phyloP scores from a whole-genome alignment of 2,329 filamentous ascomycete genomes.

The Aureobasidium uvarum region DNA sequence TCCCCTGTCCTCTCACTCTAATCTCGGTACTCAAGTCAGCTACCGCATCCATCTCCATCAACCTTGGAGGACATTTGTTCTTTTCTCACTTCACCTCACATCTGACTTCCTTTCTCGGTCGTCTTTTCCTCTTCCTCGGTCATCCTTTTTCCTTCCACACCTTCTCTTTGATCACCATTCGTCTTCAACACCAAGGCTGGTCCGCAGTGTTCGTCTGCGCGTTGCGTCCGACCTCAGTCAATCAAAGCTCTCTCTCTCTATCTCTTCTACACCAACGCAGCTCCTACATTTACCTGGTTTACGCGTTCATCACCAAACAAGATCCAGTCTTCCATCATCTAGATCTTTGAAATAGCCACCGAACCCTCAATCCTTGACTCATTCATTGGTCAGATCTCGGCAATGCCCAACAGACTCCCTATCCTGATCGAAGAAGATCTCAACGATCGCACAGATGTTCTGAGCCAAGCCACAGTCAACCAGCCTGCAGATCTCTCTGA shows the following conservation, averaged over 20 bases:
- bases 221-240: neutral
- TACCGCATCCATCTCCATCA: too few species aligned
- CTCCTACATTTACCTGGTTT: neutral
- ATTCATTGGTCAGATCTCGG: too few species aligned
- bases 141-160: neutral
- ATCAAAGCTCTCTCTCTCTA: neutral
- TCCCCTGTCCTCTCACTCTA: too few species aligned
- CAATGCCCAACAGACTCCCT: too few species aligned
- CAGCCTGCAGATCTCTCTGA: neutral
- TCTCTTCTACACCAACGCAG: neutral
- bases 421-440: too few species aligned
- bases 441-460: neutral
- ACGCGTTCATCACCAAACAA: neutral
- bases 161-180: neutral
- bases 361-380: too few species aligned
- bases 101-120: too few species aligned
- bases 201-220: neutral
- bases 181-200: neutral
- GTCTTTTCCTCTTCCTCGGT: too few species aligned
- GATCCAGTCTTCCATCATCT: neutral
- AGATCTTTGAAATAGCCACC: neutral
- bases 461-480: neutral
- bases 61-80: too few species aligned
- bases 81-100: too few species aligned
- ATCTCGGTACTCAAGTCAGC: too few species aligned